phyloP scores from a whole-genome alignment of 2,329 filamentous ascomycete species.

The Ascochyta clinopodiicola region DNA sequence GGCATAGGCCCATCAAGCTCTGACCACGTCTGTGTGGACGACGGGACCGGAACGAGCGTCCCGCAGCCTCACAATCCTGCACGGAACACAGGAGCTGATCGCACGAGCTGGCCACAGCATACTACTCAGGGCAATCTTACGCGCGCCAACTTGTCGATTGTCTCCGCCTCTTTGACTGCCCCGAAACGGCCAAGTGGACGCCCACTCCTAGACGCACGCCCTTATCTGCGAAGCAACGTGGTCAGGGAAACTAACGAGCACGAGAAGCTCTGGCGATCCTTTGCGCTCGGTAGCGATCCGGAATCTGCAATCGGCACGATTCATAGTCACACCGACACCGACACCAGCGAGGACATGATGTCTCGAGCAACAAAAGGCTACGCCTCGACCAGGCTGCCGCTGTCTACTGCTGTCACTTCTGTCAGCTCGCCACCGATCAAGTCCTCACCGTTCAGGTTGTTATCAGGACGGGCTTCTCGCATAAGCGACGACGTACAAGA shows the following conservation, averaged over 20 bases:
- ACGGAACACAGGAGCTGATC: slow-evolving; percentile 18
- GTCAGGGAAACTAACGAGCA: slow-evolving; percentile 19
- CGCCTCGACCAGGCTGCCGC: slow-evolving; percentile 22
- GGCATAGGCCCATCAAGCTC: slow-evolving; percentile 29
- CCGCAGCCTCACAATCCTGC: slow-evolving; percentile 23
- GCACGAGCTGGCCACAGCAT: slow-evolving; percentile 34
- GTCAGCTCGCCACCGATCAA: slow-evolving; percentile 20
- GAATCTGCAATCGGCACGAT: slow-evolving; percentile 9
- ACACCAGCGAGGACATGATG: slow-evolving; percentile 9
- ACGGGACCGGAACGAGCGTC: slow-evolving; percentile 21
- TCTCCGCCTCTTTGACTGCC: slow-evolving; percentile 38
- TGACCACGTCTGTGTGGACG: slow-evolving; percentile 22
- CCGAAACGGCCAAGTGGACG: slow-evolving; percentile 16
- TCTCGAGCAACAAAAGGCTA: slow-evolving; percentile 16
- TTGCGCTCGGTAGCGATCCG: slow-evolving; percentile 38
- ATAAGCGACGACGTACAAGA: slow-evolving; percentile 33
- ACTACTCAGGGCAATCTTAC: slow-evolving; percentile 31
- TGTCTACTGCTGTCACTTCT: slow-evolving; percentile 26
- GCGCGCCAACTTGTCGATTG: slow-evolving; percentile 20
- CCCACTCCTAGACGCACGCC: slow-evolving; percentile 4
- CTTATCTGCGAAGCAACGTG: not conserved
- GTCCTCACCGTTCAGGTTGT: slow-evolving; percentile 25
- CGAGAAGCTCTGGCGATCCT: slow-evolving; percentile 43
- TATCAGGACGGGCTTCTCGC: slow-evolving; percentile 22
- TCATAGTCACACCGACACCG: slow-evolving; percentile 1